Percentiles rank a stretch among this genome's conserved stretches.
These are phyloP conservation scores for Cornus florida DNA, from an alignment of 148 eudicot genomes.

Conservation along the genomic window DNA sequence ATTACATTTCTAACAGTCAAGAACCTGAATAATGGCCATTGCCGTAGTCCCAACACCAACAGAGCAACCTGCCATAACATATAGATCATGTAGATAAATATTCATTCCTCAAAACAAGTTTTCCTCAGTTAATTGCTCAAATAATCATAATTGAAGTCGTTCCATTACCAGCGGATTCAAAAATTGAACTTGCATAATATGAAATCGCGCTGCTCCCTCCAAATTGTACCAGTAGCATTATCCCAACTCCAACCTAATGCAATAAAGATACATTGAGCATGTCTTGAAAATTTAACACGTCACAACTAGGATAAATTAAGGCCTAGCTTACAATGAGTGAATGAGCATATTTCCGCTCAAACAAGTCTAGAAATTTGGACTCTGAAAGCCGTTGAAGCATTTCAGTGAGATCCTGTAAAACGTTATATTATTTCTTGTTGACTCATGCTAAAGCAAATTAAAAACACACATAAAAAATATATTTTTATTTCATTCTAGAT, in stretches of 20 bases:
- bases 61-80: neutral
- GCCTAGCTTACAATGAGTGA: slow-evolving; percentile 42
- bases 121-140: neutral
- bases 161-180: neutral
- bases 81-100: neutral
- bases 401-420: slow-evolving; percentile 46
- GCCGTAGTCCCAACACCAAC: neutral
- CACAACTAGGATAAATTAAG: neutral
- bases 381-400: slow-evolving; percentile 29
- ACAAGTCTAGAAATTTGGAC: slow-evolving; percentile 37
- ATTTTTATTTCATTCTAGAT: neutral
- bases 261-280: neutral
- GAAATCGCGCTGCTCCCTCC: neutral
- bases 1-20: too few relatives aligned
- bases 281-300: neutral
- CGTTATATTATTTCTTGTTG: neutral
- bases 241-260: slow-evolving; percentile 4
- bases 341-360: slow-evolving; percentile 50
- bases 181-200: slow-evolving; percentile 10
- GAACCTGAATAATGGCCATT: neutral
- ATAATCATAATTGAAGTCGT: neutral
- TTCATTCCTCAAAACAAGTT: neutral
- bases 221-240: neutral
- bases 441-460: neutral
- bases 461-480: neutral